Base-by-base conservation (phyloP, 768 basidiomycete species). In the Gyrodon lividus region DNA sequence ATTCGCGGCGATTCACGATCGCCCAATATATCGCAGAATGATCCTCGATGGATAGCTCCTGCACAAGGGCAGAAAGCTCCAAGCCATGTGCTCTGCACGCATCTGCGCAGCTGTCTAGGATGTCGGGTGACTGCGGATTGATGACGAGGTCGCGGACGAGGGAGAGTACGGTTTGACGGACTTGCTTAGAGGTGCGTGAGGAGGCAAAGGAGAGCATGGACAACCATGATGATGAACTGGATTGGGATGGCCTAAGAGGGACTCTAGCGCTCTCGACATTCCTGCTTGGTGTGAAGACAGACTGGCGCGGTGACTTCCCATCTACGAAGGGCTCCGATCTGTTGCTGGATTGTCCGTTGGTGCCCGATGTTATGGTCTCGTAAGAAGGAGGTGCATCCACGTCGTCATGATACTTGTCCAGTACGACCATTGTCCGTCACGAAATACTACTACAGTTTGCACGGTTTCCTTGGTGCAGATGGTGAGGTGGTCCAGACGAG, bases 21-120 rank as follows among this genome's bases (percentile, higher is more conserved):
- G 81, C 82, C 88, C 88, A 89, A 61, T 89, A 89, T 3, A 89
- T 56, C 0, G 85, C 82, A 0, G 82, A 81, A 58, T 83, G 85
- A 0, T 71, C 73, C 58, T 88, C 87, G 33, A 88, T 80, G 8
- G 72, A 80, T 24, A 68, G 76, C 40, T 87, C 81, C 59, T 87
- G 87, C 0, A 89, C 69, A 8, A 89, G 59, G 0, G 71, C 52
- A 0, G 82, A 74, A 33, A 88, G 70, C 4, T 78, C 75, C 2
- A 88, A 56, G 16, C 67, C 68, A 33, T 82, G 73, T 0, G 74
- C 62, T 8, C 63, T 58, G 58, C 87, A 88, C 0, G 83, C 83
- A 10, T 81, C 80, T 3, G 78, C 75, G 58, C 87, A 89, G 59
- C 57, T 48, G 60, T 60, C 23, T 52, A 66, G 43, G 41, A 62